Base-by-base conservation (phyloP, 2,329 filamentous ascomycete genomes). In the Myriosclerotinia scirpicola region DNA sequence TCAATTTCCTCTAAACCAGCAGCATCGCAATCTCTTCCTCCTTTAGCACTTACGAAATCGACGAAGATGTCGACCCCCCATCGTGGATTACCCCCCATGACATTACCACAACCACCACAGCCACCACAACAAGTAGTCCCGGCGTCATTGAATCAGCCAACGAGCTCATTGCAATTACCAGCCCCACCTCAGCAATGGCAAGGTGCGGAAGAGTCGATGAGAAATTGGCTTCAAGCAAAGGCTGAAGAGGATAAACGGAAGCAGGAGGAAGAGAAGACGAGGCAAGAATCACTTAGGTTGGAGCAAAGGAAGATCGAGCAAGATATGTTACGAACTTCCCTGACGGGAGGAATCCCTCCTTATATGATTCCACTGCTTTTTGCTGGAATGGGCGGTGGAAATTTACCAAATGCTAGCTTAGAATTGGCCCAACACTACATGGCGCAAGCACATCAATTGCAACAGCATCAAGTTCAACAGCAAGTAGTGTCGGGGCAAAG, bases 341-440 rank as follows among this genome's bases (percentile, higher is more conserved):
- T 93, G 64, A 82, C 83, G 64, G 86, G 87, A 48, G 90, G 90
- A 14, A 86, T 93, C 61, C 90, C 90, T 12, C 89, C 90, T 15
- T 83, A 88, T 46, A 86, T 93, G 83, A 84, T 93, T 36, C 90
- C 90, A 8, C 80, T 92, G 67, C 87, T 93, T 34, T 92, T 93
- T 77, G 85, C 88, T 15, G 88, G 88, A 54, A 88, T 92, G 82
- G 84, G 84, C 55, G 88, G 87, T 50, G 87, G 86, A 46, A 80
- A 82, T 65, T 77, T 89, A 38, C 81, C 87, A 26, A 86, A 85
- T 69, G 81, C 84, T 42, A 84, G 85, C 4, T 72, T 90, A 64
- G 89, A 92, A 75, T 88, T 84, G 84, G 84, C 86, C 15, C 89
- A 91, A 74, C 87, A 90, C 73, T 87, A 85, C 73, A 82, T 89